Evolutionary conservation across 2,329 filamentous ascomycete genomes (phyloP).

Genomic region (Phaeophleospora eucalypticola): DNA sequence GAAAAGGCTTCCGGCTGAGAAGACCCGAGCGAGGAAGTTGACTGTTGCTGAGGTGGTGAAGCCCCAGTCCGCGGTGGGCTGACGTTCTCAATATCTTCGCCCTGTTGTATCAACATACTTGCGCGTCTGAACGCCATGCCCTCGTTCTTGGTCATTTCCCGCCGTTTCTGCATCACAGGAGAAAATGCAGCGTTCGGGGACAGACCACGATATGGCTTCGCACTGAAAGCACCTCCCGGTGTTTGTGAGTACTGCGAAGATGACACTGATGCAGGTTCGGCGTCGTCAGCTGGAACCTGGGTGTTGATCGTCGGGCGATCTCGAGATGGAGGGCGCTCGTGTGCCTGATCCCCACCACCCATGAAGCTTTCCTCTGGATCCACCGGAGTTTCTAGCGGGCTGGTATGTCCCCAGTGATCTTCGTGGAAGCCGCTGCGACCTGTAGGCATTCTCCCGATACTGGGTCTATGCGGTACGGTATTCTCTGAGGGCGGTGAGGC

Average conservation of each 20-base stretch:
- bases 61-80: conserved; percentile 4
- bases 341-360: background rate
- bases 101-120: conserved; percentile 27
- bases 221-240: background rate
- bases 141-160: conserved; percentile 29
- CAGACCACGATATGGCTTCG: conserved; percentile 7
- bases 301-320: conserved; percentile 18
- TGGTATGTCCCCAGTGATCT: conserved; percentile 3
- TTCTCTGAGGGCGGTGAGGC: conserved; percentile 18
- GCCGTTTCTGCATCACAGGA: conserved; percentile 19
- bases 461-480: conserved; percentile 16
- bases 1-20: conserved; percentile 6
- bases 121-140: conserved; percentile 31
- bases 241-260: background rate
- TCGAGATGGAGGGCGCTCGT: conserved; percentile 3
- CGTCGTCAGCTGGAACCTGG: conserved; percentile 2
- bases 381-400: conserved; percentile 6
- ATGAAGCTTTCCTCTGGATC: background rate
- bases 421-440: conserved; percentile 15
- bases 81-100: conserved; percentile 22
- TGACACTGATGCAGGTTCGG: conserved; percentile 1
- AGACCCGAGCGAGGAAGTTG: conserved; percentile 8
- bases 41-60: conserved; percentile 5
- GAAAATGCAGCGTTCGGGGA: conserved; percentile 13
- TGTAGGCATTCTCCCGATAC: conserved; percentile 25